Conservation (phyloP, 352 stramenopile species). For the Phytophthora colocasiae region DNA sequence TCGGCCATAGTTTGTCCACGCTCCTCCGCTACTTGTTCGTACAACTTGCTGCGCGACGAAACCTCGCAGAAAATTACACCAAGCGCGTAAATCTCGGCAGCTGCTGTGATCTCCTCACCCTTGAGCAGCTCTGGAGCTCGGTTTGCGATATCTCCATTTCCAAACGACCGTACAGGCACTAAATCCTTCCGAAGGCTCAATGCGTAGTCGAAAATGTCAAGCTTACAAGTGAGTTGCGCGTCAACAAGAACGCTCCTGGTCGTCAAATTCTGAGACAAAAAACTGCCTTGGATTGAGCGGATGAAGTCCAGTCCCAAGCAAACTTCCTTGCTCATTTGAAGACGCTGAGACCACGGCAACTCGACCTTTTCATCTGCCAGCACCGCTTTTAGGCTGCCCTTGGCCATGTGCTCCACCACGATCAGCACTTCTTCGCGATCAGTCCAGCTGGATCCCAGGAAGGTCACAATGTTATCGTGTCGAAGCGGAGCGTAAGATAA, state of each 20-base stretch:
- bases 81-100: constrained; percentile 74
- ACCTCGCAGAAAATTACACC: constrained; percentile 82
- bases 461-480: constrained; percentile 73
- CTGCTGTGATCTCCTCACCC: constrained; percentile 47
- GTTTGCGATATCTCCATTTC: constrained; percentile 62
- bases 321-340: constrained; percentile 64
- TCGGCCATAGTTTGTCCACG: constrained; percentile 64
- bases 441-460: constrained; percentile 67
- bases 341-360: constrained; percentile 57
- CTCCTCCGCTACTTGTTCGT: constrained; percentile 52
- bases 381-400: constrained; percentile 66
- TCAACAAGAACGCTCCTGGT: constrained; percentile 67
- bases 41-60: constrained; percentile 51
- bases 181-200: constrained; percentile 52
- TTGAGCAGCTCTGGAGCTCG: constrained; percentile 68
- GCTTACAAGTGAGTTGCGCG: constrained; percentile 68
- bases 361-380: constrained; percentile 56
- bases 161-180: constrained; percentile 52
- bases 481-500: constrained; percentile 65
- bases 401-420: constrained; percentile 81
- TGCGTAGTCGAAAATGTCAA: constrained; percentile 81
- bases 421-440: constrained; percentile 70
- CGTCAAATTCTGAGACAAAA: constrained; percentile 61
- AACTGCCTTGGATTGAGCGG: constrained; percentile 42
- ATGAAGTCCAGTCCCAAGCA: constrained; percentile 58